These are phyloP conservation scores for Ceratocystis cubensis DNA, from an alignment of 2,329 filamentous ascomycete genomes.

Conservation along the genomic window DNA sequence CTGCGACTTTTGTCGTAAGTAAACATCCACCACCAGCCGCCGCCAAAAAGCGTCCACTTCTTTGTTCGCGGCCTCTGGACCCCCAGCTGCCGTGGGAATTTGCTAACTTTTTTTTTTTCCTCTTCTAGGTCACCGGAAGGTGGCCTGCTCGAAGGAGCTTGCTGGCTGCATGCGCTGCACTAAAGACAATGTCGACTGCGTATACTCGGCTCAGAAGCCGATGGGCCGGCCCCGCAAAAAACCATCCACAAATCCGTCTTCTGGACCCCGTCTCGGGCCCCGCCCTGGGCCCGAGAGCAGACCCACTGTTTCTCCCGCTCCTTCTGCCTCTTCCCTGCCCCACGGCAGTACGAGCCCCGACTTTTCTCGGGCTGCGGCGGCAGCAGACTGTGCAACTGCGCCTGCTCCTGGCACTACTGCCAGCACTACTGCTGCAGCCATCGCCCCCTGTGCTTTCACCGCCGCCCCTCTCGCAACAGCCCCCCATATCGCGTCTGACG, in stretches of 20 bases:
- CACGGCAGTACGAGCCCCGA: too few relatives aligned
- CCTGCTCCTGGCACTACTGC: neutral
- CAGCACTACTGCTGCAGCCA: neutral
- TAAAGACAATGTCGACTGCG: conserved; percentile 43
- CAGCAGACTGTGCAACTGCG: neutral
- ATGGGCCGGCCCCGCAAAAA: conserved; percentile 52
- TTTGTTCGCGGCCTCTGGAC: too few relatives aligned
- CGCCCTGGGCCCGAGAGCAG: neutral
- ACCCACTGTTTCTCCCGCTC: neutral
- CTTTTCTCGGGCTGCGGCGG: too few relatives aligned
- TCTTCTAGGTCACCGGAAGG: conserved; percentile 44
- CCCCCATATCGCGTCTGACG: neutral
- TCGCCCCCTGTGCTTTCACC: neutral
- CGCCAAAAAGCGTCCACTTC: conserved; percentile 9
- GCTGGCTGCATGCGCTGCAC: conserved; percentile 48
- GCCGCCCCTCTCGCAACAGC: neutral
- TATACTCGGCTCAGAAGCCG: conserved; percentile 52
- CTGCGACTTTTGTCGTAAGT: conserved; percentile 56
- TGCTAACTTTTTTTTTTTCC: neutral
- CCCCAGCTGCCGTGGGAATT: too few relatives aligned
- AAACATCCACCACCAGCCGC: conserved; percentile 10
- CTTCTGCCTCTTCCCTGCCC: too few relatives aligned
- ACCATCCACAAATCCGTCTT: neutral
- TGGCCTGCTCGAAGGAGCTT: conserved; percentile 51
- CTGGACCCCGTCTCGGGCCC: neutral